These are phyloP conservation scores for Pontederia paniculata DNA, from an alignment of 176 grass and related monocot genomes.

Conservation along the genomic window DNA sequence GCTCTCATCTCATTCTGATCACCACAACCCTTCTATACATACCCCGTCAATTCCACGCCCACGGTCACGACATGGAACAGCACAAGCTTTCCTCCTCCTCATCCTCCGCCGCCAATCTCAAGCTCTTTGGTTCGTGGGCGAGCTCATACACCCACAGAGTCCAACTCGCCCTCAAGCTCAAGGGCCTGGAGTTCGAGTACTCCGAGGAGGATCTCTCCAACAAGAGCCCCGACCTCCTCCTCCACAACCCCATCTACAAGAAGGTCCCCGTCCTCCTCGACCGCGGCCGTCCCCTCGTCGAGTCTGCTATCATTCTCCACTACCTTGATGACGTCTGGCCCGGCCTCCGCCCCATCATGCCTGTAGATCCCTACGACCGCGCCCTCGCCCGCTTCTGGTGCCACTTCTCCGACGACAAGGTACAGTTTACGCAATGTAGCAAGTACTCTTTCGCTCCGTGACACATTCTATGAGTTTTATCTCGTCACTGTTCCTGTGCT, in stretches of 20 bases:
- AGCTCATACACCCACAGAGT: slow-evolving; percentile 20
- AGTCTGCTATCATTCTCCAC: slow-evolving; percentile 40
- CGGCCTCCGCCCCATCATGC: slow-evolving; percentile 11
- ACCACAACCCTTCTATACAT: too few relatives aligned
- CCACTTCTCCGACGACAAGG: slow-evolving; percentile 34
- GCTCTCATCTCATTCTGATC: too few relatives aligned
- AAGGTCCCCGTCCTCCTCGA: too few relatives aligned
- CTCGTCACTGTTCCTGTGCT: not conserved
- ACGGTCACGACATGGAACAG: too few relatives aligned
- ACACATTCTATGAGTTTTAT: too few relatives aligned
- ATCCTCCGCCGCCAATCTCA: not conserved
- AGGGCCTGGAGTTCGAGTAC: slow-evolving; percentile 39
- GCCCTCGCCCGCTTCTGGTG: slow-evolving; percentile 43
- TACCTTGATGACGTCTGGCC: slow-evolving; percentile 39
- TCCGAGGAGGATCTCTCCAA: slow-evolving; percentile 41
- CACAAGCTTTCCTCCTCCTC: too few relatives aligned
- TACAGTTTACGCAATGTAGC: too few relatives aligned
- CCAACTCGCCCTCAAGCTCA: slow-evolving; percentile 32
- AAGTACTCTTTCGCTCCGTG: not conserved
- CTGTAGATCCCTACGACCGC: slow-evolving; percentile 9
- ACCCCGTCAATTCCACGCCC: too few relatives aligned
- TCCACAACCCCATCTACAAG: too few relatives aligned
- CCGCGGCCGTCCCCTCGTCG: slow-evolving; percentile 16
- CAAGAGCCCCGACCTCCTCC: slow-evolving; percentile 47
- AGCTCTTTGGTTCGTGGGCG: slow-evolving; percentile 23